Evolutionary conservation across 192 early-diverging fungal species (phyloP).

Genomic region (Pilobolus umbonatus): DNA sequence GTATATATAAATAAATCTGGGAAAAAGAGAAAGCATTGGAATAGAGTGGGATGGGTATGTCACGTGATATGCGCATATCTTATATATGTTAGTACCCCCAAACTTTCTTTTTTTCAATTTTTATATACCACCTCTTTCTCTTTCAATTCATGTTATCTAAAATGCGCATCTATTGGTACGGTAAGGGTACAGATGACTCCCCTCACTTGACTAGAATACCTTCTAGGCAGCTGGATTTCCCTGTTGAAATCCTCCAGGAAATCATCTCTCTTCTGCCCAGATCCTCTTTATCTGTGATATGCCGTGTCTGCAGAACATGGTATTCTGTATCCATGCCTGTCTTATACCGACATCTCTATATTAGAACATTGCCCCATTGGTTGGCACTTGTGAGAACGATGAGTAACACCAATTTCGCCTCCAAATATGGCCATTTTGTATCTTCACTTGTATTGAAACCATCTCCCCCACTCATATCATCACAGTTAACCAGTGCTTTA

Average conservation of each 20-base stretch:
- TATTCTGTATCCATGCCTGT: conserved; percentile 1
- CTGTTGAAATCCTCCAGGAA: conserved; percentile 11
- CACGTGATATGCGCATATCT: too few species aligned
- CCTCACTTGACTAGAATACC: neutral
- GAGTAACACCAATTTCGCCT: neutral
- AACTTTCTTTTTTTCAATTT: neutral
- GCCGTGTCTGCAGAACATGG: neutral
- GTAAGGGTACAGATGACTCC: neutral
- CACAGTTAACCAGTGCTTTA: neutral
- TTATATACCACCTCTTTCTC: neutral
- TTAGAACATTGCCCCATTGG: conserved; percentile 18
- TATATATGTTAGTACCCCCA: too few species aligned
- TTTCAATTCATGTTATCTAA: neutral
- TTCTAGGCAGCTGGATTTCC: neutral
- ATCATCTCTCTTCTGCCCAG: conserved; percentile 10
- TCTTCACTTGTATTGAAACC: conserved; percentile 7
- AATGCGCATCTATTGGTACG: conserved; percentile 4
- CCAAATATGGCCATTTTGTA: neutral
- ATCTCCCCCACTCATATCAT: conserved; percentile 6
- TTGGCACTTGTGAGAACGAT: neutral
- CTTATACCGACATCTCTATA: conserved; percentile 15
- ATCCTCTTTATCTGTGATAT: conserved; percentile 5
- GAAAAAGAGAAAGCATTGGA: too few species aligned
- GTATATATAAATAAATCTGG: too few species aligned
- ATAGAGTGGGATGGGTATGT: too few species aligned